Percentiles rank a stretch among this genome's conserved stretches.
Conservation (phyloP, 129 eudicot species). For the Flaveria linearis region DNA sequence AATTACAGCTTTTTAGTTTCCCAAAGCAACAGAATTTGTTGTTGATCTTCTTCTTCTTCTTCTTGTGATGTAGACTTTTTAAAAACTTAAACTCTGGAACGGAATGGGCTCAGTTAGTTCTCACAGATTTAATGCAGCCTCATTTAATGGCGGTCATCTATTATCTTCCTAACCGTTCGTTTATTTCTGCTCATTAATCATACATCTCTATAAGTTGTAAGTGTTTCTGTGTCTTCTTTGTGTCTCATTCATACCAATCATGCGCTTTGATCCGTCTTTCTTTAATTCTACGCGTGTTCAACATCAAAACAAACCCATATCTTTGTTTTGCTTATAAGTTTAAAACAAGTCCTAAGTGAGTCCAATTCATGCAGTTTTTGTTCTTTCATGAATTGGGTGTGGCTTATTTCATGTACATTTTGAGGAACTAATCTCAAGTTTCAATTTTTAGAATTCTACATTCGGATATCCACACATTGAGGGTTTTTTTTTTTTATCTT, state of each 20-base stretch:
- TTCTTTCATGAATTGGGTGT: too few species aligned
- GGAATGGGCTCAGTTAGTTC: not conserved
- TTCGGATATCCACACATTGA: not conserved
- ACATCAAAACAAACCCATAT: too few species aligned
- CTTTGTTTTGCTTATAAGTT: too few species aligned
- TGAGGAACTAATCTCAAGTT: too few species aligned
- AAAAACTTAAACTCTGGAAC: not conserved
- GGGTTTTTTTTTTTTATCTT: not conserved
- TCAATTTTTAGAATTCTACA: too few species aligned
- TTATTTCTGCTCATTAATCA: not conserved
- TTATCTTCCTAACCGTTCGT: not conserved
- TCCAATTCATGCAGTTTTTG: too few species aligned
- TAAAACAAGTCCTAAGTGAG: too few species aligned
- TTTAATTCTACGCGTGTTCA: too few species aligned
- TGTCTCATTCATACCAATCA: too few species aligned
- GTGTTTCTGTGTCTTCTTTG: too few species aligned
- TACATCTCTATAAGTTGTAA: not conserved
- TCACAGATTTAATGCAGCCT: not conserved
- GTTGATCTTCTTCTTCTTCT: not conserved
- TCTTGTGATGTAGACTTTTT: not conserved
- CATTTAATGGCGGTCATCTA: not conserved
- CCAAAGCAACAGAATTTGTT: constrained; percentile 1
- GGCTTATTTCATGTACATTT: too few species aligned
- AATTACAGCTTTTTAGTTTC: not conserved
- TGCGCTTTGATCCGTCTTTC: too few species aligned